These are phyloP conservation scores for Gaertneriomyces sp. DNA, from an alignment of 192 early-diverging fungal species.

Conservation along the genomic window DNA sequence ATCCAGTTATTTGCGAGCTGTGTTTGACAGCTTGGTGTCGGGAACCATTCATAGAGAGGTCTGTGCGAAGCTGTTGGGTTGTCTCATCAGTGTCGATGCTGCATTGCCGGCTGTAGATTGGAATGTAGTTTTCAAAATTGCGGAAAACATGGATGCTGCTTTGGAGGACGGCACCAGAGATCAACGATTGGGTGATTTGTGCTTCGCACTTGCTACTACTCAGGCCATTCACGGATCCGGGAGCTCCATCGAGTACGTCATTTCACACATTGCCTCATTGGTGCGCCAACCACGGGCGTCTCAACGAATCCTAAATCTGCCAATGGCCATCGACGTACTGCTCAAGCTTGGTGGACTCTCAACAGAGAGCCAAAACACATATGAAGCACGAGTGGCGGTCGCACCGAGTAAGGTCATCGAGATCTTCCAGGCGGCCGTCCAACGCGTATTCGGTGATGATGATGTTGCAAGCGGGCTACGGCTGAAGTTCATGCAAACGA, in stretches of 20 bases:
- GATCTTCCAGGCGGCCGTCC: slow-evolving; percentile 11
- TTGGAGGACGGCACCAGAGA: not conserved
- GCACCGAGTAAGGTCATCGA: slow-evolving; percentile 20
- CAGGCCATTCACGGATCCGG: slow-evolving; percentile 8
- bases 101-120: slow-evolving; percentile 29
- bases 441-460: not conserved
- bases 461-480: not conserved
- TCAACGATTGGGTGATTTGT: not conserved
- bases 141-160: not conserved
- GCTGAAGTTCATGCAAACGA: not conserved
- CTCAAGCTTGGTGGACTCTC: slow-evolving; percentile 18
- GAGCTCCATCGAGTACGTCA: slow-evolving; percentile 2
- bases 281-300: not conserved
- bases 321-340: slow-evolving; percentile 9
- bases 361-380: slow-evolving; percentile 1
- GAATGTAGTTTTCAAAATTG: not conserved
- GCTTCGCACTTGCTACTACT: slow-evolving; percentile 5
- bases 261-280: not conserved
- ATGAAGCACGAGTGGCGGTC: slow-evolving; percentile 1
- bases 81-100: slow-evolving; percentile 4
- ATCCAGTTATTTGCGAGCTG: slow-evolving; percentile 21
- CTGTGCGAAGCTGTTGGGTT: slow-evolving; percentile 1
- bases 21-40: slow-evolving; percentile 15
- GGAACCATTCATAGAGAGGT: not conserved
- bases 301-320: too few relatives aligned